phyloP scores from a whole-genome alignment of 495 filamentous ascomycete genomes.

The Trichocladium uniseriatum region DNA sequence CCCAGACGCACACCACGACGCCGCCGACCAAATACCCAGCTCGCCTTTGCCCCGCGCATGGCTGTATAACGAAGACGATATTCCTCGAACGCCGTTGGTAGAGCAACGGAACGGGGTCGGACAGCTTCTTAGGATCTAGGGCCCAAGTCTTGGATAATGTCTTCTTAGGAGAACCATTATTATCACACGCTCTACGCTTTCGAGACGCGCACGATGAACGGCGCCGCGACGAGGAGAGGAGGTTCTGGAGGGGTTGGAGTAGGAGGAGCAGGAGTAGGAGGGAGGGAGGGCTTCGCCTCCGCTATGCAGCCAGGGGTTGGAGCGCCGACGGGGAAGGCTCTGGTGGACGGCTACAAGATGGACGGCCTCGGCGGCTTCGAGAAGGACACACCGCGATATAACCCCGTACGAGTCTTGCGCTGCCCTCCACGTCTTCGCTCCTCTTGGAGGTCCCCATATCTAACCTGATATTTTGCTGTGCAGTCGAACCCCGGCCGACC shows the following conservation, averaged over 20 bases:
- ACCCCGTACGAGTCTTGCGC: slow-evolving; percentile 33
- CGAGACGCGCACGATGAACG: slow-evolving; percentile 14
- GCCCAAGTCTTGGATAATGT: slow-evolving; percentile 13
- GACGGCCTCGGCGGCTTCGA: slow-evolving; percentile 37
- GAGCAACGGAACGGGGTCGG: too few species aligned
- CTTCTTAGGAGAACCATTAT: background rate
- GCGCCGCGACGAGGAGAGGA: slow-evolving; percentile 9
- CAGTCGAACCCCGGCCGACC: slow-evolving; percentile 32
- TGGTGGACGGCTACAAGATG: slow-evolving; percentile 42
- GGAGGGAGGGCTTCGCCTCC: slow-evolving; percentile 9
- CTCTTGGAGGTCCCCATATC: background rate
- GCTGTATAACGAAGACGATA: background rate
- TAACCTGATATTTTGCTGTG: background rate
- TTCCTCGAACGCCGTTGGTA: background rate
- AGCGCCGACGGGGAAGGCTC: slow-evolving; percentile 24
- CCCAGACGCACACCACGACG: too few species aligned
- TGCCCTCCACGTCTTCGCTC: background rate
- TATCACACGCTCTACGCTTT: background rate
- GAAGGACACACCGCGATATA: slow-evolving; percentile 36
- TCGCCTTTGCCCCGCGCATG: background rate
- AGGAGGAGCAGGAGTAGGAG: background rate
- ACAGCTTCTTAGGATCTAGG: too few species aligned
- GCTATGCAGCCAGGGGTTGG: slow-evolving; percentile 10
- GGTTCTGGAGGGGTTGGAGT: background rate
- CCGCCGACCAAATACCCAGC: background rate